Base-by-base conservation (phyloP, 129 eudicot genomes). In the Flaveria ramosissima region DNA sequence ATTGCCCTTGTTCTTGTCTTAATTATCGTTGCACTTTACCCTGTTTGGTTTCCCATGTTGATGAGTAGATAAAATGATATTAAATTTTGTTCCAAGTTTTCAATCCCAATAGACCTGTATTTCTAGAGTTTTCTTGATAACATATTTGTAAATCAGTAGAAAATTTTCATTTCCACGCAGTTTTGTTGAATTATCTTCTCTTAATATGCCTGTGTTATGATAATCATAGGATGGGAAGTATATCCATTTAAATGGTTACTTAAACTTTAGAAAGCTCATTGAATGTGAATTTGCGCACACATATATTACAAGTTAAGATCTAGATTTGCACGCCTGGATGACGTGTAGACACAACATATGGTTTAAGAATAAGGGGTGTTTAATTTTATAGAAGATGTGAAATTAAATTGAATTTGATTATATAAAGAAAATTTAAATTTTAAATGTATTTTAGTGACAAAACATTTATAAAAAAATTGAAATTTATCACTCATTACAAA, bases 1-100 rank as follows among this genome's bases (percentile, higher is more conserved):
- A 21, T 91, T 77, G 59, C 81, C 47, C 88, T 94, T 13, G 67
- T 81, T 48, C 56, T 89, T 59, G 46, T 82, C 23, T 19, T 80
- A 16, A 45, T 81, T 15, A 26, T 86, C 41, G 20, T 91, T 9
- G 46, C 83, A 12, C 86, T 83, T 60, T 88, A 88, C 26, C 97
- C 97, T 0, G 12, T 91, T 46, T 91, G 93, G 97, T 88, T 73
- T 53, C 84, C 84, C 19, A 19, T 80, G 69, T 30, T 73, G 59
- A 73, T 64, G 68, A 1, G 61, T 2, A 41, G 67, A 53, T 75
- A 63, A 5, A 36, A 36, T 36, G 7, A 36, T 36, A 36, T 36
- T 36, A 36, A 6, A 36, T 5, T 36, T 36, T 36, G 41, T 36
- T 36, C n/a, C 56, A 24, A 8, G 14, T 15, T 71, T 50, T n/a